Evolutionary conservation across 345 rosid genomes (phyloP), one percentile per base, ranked within the genome.

Genomic region (Bretschneidera sinensis): DNA sequence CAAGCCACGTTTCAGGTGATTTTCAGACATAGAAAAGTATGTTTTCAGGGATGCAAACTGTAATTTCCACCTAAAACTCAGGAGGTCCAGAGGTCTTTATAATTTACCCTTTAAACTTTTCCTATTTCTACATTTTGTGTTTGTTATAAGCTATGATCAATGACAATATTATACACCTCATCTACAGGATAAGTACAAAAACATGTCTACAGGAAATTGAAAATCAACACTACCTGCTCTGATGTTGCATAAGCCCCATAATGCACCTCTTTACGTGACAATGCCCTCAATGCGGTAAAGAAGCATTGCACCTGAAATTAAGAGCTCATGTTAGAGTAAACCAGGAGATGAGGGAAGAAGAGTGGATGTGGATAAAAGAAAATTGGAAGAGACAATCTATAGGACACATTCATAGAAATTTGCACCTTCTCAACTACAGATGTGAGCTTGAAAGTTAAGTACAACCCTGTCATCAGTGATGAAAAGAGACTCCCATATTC

Each of bases 231-330:
- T 79, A 94, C 99, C 97, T 94, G 97, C 78, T 94, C 99, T 9
- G 88, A 59, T 51, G 99, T 94, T 65, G 99, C 99, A 85, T 87
- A 76, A 19, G 99, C 96, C 62, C 99, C 99, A 57, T 94, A 94
- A 65, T 94, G 94, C 63, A 94, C 85, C 71, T 90, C 99, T 74
- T 90, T 94, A 55, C 89, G 96, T 2, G 95, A 90, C 66, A 94
- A 72, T 17, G 99, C 95, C 81, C 76, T 94, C 75, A 87, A 66
- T 31, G 97, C 86, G 61, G 97, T 64, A 76, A 84, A 87, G 81
- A 94, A 90, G 57, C 81, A 84, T 60, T 90, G 99, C 63, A 94
- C 99, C 99, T 94, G 84, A 64, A 62, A 59, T 65, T 55, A 55
- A 55, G 10, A 31, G 52, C 31, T 61, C 58, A 55, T 24, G 39